Evolutionary conservation across 208 protist genomes (phyloP).

Genomic region (Acanthamoeba divionensis): DNA sequence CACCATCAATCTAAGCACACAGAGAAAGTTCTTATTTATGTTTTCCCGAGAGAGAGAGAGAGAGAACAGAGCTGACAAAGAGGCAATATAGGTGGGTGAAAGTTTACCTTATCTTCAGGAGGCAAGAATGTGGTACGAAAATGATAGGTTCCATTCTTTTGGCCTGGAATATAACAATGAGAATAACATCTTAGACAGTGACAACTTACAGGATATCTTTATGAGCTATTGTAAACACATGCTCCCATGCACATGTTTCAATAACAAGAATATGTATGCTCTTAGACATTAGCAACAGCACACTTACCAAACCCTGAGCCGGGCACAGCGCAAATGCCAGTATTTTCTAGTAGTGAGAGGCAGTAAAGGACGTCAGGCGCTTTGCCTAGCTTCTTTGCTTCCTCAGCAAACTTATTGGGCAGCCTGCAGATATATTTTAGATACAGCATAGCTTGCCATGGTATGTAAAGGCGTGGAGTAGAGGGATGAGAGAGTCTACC

Average conservation of each 20-base stretch:
- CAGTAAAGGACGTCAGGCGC: constrained; percentile 93
- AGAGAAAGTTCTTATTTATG: not conserved
- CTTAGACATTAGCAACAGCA: no score
- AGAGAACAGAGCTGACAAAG: not conserved
- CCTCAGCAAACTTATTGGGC: not conserved
- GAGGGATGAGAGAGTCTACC: not conserved
- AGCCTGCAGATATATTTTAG: no score
- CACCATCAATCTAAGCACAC: not conserved
- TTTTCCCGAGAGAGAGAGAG: not conserved
- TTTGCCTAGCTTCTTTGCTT: constrained; percentile 78
- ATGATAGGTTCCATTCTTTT: constrained; percentile 94
- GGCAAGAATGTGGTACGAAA: constrained; percentile 99
- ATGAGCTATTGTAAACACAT: no score
- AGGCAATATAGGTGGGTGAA: not conserved
- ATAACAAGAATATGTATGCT: no score
- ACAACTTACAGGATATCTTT: no score
- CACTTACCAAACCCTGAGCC: constrained; percentile 89
- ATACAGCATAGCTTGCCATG: no score
- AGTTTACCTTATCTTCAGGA: constrained; percentile 91
- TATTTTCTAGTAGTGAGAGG: constrained; percentile 91
- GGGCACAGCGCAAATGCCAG: constrained; percentile 86
- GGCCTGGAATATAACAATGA: constrained; percentile 62
- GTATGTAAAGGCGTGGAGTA: no score
- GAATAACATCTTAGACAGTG: no score
- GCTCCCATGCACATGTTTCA: no score